Evolutionary conservation across 768 basidiomycete species (phyloP).

Genomic region (Lactarius trivialis): DNA sequence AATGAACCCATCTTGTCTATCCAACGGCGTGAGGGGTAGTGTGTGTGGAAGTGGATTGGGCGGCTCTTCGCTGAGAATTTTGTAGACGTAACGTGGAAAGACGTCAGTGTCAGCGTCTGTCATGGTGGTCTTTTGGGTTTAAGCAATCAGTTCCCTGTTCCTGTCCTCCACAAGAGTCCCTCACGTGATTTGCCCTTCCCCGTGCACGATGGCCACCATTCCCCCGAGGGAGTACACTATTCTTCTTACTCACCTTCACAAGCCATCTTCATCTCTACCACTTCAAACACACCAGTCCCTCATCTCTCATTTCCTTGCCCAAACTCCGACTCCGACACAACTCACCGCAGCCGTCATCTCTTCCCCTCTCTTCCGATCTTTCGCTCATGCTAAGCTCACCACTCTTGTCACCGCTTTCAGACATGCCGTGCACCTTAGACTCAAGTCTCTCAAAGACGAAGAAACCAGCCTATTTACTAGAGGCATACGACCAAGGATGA

Average conservation of each 20-base stretch:
- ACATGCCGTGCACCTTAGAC: slow-evolving; percentile 52
- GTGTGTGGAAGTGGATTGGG: slow-evolving; percentile 23
- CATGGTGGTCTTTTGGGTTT: background rate
- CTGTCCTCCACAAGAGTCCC: background rate
- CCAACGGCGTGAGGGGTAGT: slow-evolving; percentile 23
- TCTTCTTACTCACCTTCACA: slow-evolving; percentile 49
- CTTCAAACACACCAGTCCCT: slow-evolving; percentile 47
- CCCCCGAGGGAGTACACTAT: slow-evolving; percentile 34
- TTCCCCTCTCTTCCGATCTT: slow-evolving; percentile 47
- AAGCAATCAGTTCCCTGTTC: background rate
- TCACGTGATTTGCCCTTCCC: background rate
- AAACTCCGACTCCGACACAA: slow-evolving; percentile 46
- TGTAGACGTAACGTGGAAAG: slow-evolving; percentile 33
- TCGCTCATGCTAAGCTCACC: slow-evolving; percentile 42
- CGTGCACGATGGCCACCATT: slow-evolving; percentile 6
- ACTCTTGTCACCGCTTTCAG: slow-evolving; percentile 50
- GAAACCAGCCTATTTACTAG: slow-evolving; percentile 24
- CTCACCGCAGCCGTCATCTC: slow-evolving; percentile 51
- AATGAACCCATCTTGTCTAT: slow-evolving; percentile 40
- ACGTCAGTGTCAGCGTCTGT: background rate
- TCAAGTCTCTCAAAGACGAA: slow-evolving; percentile 36
- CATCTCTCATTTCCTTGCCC: slow-evolving; percentile 53
- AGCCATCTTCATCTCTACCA: slow-evolving; percentile 37
- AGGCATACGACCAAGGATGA: slow-evolving; percentile 19
- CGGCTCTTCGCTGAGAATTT: slow-evolving; percentile 32